phyloP scores from a whole-genome alignment of 371 early-diverging fungal genomes.

The Apophysomyces ossiformis region DNA sequence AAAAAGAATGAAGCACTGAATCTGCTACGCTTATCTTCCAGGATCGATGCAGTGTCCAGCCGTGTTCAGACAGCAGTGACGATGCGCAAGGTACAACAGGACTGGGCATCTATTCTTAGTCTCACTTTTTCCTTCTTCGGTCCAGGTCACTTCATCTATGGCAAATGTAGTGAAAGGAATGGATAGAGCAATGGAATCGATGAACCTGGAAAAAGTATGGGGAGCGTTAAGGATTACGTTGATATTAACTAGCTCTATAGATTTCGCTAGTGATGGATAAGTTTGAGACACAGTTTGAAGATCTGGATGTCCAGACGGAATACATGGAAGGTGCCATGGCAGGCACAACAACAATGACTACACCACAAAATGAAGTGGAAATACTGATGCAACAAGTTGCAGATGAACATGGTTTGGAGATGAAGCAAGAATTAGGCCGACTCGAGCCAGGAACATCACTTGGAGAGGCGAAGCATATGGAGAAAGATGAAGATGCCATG shows the following conservation, averaged over 20 bases:
- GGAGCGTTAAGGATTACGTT: not conserved
- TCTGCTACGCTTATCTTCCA: conserved; percentile 81
- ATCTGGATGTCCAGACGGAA: conserved; percentile 91
- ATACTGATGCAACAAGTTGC: conserved; percentile 92
- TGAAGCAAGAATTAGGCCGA: conserved; percentile 65
- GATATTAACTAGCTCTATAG: conserved; percentile 31
- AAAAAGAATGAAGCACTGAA: conserved; percentile 96
- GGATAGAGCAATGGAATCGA: conserved; percentile 89
- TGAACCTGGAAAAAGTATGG: conserved; percentile 90
- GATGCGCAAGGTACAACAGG: conserved; percentile 74
- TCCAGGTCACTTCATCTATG: conserved; percentile 74
- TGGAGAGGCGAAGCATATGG: conserved; percentile 33
- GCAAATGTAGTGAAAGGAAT: conserved; percentile 87
- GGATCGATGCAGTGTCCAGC: conserved; percentile 92
- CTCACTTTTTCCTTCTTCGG: not conserved
- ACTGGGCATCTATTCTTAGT: not conserved
- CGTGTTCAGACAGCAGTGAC: conserved; percentile 95
- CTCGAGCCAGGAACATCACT: conserved; percentile 46
- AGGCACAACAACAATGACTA: conserved; percentile 83
- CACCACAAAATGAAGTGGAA: conserved; percentile 93
- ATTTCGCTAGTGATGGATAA: conserved; percentile 94
- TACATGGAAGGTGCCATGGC: conserved; percentile 93
- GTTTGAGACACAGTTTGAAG: conserved; percentile 93
- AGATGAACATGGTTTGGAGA: conserved; percentile 90
- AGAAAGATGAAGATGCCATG: conserved; percentile 38